Evolutionary conservation across 495 filamentous ascomycete genomes (phyloP).

Genomic region (Aspergillus coremiiformis): DNA sequence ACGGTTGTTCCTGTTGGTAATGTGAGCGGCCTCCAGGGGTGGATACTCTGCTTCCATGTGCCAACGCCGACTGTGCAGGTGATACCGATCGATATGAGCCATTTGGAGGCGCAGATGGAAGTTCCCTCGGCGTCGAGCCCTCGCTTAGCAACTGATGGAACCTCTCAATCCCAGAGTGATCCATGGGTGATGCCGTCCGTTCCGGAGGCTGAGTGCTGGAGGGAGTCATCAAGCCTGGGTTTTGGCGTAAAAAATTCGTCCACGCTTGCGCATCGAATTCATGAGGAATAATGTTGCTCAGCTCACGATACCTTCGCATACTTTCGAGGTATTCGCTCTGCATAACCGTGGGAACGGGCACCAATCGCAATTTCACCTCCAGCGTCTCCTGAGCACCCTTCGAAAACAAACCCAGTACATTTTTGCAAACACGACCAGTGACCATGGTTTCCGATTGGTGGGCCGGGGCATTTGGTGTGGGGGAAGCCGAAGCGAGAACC

Average conservation of each 20-base stretch:
- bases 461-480: conserved; percentile 47
- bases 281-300: conserved; percentile 52
- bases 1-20: conserved; percentile 18
- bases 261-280: conserved; percentile 64
- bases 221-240: conserved; percentile 41
- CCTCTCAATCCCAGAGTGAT: conserved; percentile 47
- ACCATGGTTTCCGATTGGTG: conserved; percentile 65
- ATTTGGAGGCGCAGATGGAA: conserved; percentile 24
- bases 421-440: conserved; percentile 84
- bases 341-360: conserved; percentile 67
- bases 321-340: conserved; percentile 62
- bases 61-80: conserved; percentile 29
- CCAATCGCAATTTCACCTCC: conserved; percentile 86
- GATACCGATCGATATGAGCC: conserved; percentile 30
- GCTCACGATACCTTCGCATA: conserved; percentile 53
- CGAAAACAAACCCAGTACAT: conserved; percentile 72
- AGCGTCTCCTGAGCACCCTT: conserved; percentile 81
- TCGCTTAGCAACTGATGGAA: conserved; percentile 46
- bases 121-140: conserved; percentile 37
- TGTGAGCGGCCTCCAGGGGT: conserved; percentile 25
- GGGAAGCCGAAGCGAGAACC: conserved; percentile 58
- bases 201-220: conserved; percentile 25
- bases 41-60: conserved; percentile 28
- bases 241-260: conserved; percentile 56
- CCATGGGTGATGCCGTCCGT: conserved; percentile 35